phyloP scores from a whole-genome alignment of 495 filamentous ascomycete species.

The Penicillium longicatenatum region DNA sequence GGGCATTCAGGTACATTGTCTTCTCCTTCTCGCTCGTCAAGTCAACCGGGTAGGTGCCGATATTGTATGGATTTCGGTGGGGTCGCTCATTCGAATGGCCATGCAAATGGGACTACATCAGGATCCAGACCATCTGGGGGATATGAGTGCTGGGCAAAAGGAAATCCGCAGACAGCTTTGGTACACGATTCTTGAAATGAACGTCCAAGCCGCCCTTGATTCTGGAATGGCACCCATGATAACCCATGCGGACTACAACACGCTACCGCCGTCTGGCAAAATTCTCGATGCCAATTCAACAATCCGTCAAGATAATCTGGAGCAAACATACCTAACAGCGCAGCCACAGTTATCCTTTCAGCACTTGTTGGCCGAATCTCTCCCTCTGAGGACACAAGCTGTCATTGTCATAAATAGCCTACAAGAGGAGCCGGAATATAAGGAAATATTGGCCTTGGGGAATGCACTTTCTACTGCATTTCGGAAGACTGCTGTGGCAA shows the following conservation, averaged over 20 bases:
- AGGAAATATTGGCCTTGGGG: slow-evolving; percentile 43
- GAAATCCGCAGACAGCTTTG: slow-evolving; percentile 57
- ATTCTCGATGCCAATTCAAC: background rate
- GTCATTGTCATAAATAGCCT: slow-evolving; percentile 46
- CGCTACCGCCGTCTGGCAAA: background rate
- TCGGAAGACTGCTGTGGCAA: slow-evolving; percentile 24
- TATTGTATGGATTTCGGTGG: slow-evolving; percentile 53
- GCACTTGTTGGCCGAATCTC: slow-evolving; percentile 41
- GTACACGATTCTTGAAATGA: slow-evolving; percentile 60
- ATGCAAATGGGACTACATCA: slow-evolving; percentile 59
- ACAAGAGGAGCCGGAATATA: slow-evolving; percentile 46
- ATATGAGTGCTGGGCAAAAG: slow-evolving; percentile 39
- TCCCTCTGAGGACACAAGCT: slow-evolving; percentile 44
- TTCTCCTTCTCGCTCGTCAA: slow-evolving; percentile 52
- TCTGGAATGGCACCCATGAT: slow-evolving; percentile 55
- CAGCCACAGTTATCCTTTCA: slow-evolving; percentile 38
- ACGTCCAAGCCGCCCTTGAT: slow-evolving; percentile 53
- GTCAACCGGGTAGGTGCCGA: slow-evolving; percentile 48
- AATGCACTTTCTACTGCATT: slow-evolving; percentile 37
- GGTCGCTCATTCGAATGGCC: slow-evolving; percentile 51
- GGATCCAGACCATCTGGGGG: slow-evolving; percentile 50
- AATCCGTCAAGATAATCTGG: background rate
- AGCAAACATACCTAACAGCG: background rate
- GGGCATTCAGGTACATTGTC: slow-evolving; percentile 52
- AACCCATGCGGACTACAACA: slow-evolving; percentile 49